phyloP scores from a whole-genome alignment of 148 eudicot species.

The Salicornia ramosissima region DNA sequence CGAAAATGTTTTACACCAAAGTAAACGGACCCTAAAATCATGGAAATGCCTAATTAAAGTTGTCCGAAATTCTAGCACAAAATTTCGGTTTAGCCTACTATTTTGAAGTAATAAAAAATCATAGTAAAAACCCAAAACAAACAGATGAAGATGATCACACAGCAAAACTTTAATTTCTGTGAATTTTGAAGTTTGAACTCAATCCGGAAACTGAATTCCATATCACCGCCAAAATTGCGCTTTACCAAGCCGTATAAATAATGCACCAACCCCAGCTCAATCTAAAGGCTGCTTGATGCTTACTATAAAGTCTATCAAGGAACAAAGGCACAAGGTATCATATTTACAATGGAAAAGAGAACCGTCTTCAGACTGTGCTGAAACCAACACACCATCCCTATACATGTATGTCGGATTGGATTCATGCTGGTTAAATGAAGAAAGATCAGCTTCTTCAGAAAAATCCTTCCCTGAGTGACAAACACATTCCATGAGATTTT shows the following conservation, averaged over 20 bases:
- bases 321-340: conserved; percentile 68
- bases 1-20: too few species aligned
- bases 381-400: conserved; percentile 61
- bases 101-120: too few species aligned
- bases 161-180: conserved; percentile 24
- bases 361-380: conserved; percentile 35
- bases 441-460: conserved; percentile 16
- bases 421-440: conserved; percentile 24
- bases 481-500: conserved; percentile 41
- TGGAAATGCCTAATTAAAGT: too few species aligned
- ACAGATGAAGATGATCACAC: not conserved
- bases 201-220: conserved; percentile 22
- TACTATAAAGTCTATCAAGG: conserved; percentile 65
- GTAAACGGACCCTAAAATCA: too few species aligned
- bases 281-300: conserved; percentile 44
- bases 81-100: too few species aligned
- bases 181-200: conserved; percentile 20
- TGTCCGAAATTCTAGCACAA: too few species aligned
- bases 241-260: conserved; percentile 23
- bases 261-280: conserved; percentile 26
- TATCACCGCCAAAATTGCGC: conserved; percentile 30
- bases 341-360: conserved; percentile 77
- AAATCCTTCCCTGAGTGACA: conserved; percentile 38
- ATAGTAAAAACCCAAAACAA: too few species aligned
- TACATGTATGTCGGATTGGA: conserved; percentile 36